Base-by-base conservation (phyloP, 352 stramenopile genomes). In the Globisporangium yorkense region DNA sequence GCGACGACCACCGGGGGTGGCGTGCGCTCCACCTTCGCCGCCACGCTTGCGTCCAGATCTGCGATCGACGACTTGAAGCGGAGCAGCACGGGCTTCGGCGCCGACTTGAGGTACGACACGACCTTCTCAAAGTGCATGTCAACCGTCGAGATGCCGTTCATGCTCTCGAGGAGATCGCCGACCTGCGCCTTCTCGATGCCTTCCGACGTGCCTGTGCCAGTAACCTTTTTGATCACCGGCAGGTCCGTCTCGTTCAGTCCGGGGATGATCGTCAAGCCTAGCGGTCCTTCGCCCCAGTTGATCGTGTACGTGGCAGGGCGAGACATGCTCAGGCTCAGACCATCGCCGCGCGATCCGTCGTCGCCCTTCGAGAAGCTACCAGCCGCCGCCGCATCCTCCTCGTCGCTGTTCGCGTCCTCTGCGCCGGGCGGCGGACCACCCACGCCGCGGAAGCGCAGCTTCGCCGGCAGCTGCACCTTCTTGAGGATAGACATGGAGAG, bases 401-500 rank as follows among this genome's bases (percentile, higher is more conserved):
- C 47, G 13, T 39, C 43, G 21, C 9, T n/a, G 31, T 81, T 48
- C 51, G 63, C 39, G 41, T 61, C 54, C 47, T 75, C 54, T 27
- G 70, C 48, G n/a, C 54, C 72, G 1, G 69, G 61, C n/a, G 65
- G 13, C 4, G 79, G 72, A 16, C 84, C 84, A 31, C 84, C 84
- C 7, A 94, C 82, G 65, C 84, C 84, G 16, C 84, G 84, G 65
- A 94, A 94, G 54, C 80, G 81, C 8, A 94, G 75, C 63, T 88
- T 92, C 2, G 84, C 84, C 2, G 84, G 84, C 24, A 94, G 56
- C 46, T 94, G 84, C 43, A 94, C 84, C 59, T 94, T 94, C 66
- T 94, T 94, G 21, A 94, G 59, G 54, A 94, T 92, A 29, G 84
- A 94, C 84, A 94, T 94, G 33, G 82, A 92, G 24, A 94, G 65